Percentiles rank a stretch among this genome's conserved stretches.
Evolutionary conservation across 345 rosid species (phyloP).

Genomic region (Barbarea vulgaris): DNA sequence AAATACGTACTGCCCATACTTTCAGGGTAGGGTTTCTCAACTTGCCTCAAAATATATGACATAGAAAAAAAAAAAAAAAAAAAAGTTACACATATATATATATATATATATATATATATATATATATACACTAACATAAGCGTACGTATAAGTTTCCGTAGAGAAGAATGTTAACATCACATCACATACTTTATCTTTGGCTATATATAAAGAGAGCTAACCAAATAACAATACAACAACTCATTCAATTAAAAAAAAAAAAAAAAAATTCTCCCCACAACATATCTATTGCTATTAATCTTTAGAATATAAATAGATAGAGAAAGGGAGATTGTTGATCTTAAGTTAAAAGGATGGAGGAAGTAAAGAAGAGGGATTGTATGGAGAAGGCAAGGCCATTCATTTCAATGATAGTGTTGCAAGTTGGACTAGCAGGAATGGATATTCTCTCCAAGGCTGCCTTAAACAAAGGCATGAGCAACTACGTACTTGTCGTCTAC

Average conservation of each 20-base stretch:
- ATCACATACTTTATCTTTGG: slow-evolving; percentile 21
- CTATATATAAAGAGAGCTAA: slow-evolving; percentile 39
- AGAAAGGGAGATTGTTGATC: background rate
- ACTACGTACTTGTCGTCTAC: slow-evolving; percentile 78
- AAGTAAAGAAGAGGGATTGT: slow-evolving; percentile 30
- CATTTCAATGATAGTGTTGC: slow-evolving; percentile 67
- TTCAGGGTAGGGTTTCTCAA: slow-evolving; percentile 3
- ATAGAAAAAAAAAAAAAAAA: background rate
- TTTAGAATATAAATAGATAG: background rate
- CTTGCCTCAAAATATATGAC: background rate
- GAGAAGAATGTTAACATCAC: slow-evolving; percentile 34
- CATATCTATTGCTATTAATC: slow-evolving; percentile 3
- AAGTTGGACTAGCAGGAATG: slow-evolving; percentile 88
- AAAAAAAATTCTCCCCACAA: background rate
- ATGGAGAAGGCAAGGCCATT: slow-evolving; percentile 60
- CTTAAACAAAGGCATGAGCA: slow-evolving; percentile 81
- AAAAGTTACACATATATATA: background rate
- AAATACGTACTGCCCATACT: background rate
- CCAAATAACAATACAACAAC: slow-evolving; percentile 29
- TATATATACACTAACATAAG: slow-evolving; percentile 8
- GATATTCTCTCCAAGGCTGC: slow-evolving; percentile 81
- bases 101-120: background rate
- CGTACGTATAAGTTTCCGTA: slow-evolving; percentile 26
- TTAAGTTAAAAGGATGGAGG: slow-evolving; percentile 13
- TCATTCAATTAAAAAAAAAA: background rate